Percentiles rank a stretch among this genome's conserved stretches.
Evolutionary conservation across 176 grass and related monocot genomes (phyloP).

Genomic region (Juncus inflexus): DNA sequence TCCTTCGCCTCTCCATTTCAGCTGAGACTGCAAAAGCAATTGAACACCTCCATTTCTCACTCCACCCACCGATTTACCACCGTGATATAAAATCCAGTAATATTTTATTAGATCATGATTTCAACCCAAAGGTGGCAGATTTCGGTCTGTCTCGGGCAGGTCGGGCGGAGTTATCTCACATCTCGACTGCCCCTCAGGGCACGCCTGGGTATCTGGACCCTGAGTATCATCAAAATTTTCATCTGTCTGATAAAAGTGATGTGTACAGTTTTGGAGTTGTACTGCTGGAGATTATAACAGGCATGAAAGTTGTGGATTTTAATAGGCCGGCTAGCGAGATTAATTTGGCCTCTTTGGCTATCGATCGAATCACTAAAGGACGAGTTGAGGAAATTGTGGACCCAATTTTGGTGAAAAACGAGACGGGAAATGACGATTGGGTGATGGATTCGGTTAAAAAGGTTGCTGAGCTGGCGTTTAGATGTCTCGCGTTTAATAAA

Average conservation of each 20-base stretch:
- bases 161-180: conserved; percentile 37
- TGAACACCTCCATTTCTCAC: conserved; percentile 52
- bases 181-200: conserved; percentile 92
- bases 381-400: conserved; percentile 63
- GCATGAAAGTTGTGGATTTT: conserved; percentile 93
- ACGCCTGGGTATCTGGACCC: conserved; percentile 94
- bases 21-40: conserved; percentile 58
- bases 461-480: conserved; percentile 81
- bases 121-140: conserved; percentile 73
- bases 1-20: conserved; percentile 45
- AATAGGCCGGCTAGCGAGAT: conserved; percentile 46
- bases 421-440: conserved; percentile 29
- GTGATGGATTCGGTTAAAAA: conserved; percentile 45
- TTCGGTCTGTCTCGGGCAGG: conserved; percentile 69
- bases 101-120: conserved; percentile 60
- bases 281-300: conserved; percentile 86
- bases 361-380: conserved; percentile 62
- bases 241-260: conserved; percentile 92
- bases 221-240: conserved; percentile 89
- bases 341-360: conserved; percentile 65
- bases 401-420: conserved; percentile 29
- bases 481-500: conserved; percentile 81
- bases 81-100: conserved; percentile 94
- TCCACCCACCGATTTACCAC: conserved; percentile 78
- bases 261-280: conserved; percentile 99